Conservation (phyloP, 306 rosid species). For the Delonix regia region DNA sequence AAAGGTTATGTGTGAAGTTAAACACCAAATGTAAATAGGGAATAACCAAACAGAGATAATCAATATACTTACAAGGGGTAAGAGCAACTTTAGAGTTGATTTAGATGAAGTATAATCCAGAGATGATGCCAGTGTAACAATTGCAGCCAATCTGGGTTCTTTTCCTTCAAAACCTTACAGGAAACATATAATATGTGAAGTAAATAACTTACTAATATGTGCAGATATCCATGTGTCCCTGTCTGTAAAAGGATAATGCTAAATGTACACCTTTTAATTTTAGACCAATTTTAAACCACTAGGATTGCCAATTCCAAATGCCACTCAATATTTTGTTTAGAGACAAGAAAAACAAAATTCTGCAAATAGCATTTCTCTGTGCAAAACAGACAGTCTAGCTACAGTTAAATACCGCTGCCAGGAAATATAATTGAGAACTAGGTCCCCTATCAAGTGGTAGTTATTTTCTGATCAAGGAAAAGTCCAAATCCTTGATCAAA, state of each 20-base stretch:
- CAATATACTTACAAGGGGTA: conserved; percentile 84
- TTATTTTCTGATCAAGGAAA: background rate
- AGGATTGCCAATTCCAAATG: conserved; percentile 15
- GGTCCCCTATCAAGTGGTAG: background rate
- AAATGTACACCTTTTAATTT: conserved; percentile 3
- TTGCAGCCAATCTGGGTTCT: conserved; percentile 80
- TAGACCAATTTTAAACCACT: conserved; percentile 8
- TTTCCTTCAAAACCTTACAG: conserved; percentile 74
- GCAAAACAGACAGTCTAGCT: conserved; percentile 4
- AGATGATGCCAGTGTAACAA: conserved; percentile 93
- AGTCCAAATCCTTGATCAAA: background rate
- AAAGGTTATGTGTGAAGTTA: conserved; percentile 28
- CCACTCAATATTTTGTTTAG: background rate
- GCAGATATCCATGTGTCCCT: background rate
- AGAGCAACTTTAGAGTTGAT: conserved; percentile 80
- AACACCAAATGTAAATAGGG: conserved; percentile 13
- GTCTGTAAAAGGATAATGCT: background rate
- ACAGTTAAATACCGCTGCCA: background rate
- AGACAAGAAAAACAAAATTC: background rate
- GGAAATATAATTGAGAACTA: background rate
- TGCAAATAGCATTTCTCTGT: background rate
- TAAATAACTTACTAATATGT: conserved; percentile 27
- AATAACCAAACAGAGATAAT: conserved; percentile 26
- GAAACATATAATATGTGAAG: conserved; percentile 22
- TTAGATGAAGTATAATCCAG: conserved; percentile 92